Evolutionary conservation across 2,329 filamentous ascomycete genomes (phyloP).

Genomic region (Talaromyces pinophilus): DNA sequence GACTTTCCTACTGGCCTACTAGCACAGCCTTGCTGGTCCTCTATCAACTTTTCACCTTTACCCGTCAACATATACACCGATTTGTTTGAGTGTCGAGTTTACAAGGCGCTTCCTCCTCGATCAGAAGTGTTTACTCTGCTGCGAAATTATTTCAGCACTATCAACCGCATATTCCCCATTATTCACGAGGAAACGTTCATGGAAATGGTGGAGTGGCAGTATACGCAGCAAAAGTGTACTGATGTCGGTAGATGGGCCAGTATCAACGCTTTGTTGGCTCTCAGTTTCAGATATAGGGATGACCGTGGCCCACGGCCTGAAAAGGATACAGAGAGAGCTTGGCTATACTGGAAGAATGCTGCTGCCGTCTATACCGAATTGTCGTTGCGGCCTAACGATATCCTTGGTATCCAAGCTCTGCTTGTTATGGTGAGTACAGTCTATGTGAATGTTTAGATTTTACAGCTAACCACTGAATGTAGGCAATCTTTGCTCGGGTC

Average conservation of each 20-base stretch:
- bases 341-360: slow-evolving; percentile 92
- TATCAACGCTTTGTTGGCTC: slow-evolving; percentile 83
- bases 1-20: slow-evolving; percentile 88
- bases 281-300: slow-evolving; percentile 83
- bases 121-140: slow-evolving; percentile 81
- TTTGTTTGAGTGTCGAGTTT: slow-evolving; percentile 79
- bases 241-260: slow-evolving; percentile 97
- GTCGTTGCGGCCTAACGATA: slow-evolving; percentile 87
- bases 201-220: slow-evolving; percentile 90
- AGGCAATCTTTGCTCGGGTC: slow-evolving; percentile 83
- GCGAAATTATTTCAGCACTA: slow-evolving; percentile 91
- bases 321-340: slow-evolving; percentile 87
- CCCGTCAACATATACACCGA: slow-evolving; percentile 94
- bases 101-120: slow-evolving; percentile 76
- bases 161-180: slow-evolving; percentile 95
- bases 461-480: not conserved
- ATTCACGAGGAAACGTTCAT: slow-evolving; percentile 97
- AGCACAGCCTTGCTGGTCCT: slow-evolving; percentile 68
- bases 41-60: slow-evolving; percentile 86
- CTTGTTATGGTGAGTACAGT: slow-evolving; percentile 69
- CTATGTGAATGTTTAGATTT: too few relatives aligned
- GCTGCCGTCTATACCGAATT: slow-evolving; percentile 88
- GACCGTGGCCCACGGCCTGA: slow-evolving; percentile 87
- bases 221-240: slow-evolving; percentile 85
- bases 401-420: slow-evolving; percentile 88